Evolutionary conservation across 2,329 filamentous ascomycete species (phyloP).

Genomic region (Atkinsonella texensis): DNA sequence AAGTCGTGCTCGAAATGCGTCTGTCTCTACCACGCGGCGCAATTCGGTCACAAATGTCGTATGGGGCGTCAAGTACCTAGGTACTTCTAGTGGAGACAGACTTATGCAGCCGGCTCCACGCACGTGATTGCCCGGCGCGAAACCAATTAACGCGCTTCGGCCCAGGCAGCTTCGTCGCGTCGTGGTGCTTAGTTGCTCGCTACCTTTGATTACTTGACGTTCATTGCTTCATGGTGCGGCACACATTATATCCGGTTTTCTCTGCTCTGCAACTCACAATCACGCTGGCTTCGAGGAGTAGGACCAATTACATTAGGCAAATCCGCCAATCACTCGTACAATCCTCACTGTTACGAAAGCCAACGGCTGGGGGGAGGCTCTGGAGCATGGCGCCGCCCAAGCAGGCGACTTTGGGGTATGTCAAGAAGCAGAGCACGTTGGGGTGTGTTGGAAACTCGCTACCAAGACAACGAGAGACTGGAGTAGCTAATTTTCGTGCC

Average conservation of each 20-base stretch:
- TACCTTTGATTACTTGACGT: background rate
- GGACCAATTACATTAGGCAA: background rate
- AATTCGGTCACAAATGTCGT: too few relatives aligned
- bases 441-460: constrained; percentile 38
- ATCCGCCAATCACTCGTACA: constrained; percentile 5
- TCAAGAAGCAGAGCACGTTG: constrained; percentile 63
- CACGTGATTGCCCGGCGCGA: constrained; percentile 12
- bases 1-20: too few relatives aligned
- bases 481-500: too few relatives aligned
- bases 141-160: constrained; percentile 29
- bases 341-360: background rate
- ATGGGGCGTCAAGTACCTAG: too few relatives aligned
- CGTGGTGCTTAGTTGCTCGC: constrained; percentile 14
- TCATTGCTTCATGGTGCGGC: background rate
- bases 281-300: constrained; percentile 8
- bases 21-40: too few relatives aligned
- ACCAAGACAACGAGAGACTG: too few relatives aligned
- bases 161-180: constrained; percentile 21
- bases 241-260: background rate
- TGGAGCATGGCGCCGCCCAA: constrained; percentile 42
- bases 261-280: background rate
- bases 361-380: background rate
- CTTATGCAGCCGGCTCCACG: too few relatives aligned
- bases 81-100: too few relatives aligned
- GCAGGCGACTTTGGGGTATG: constrained; percentile 83